These are phyloP conservation scores for Liquidambar formosana DNA, from an alignment of 164 flowering plant genomes.

Conservation along the genomic window DNA sequence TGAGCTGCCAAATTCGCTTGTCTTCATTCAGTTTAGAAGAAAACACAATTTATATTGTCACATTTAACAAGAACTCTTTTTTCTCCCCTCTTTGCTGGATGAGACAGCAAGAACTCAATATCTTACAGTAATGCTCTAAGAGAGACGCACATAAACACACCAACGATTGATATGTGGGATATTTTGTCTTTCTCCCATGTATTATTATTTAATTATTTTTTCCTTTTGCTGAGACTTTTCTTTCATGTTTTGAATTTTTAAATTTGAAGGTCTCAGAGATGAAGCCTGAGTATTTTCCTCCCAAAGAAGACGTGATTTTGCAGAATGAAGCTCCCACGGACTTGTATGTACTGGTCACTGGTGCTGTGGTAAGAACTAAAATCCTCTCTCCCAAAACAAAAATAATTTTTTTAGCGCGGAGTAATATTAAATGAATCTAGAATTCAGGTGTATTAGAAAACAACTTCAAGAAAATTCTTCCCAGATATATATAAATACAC, in stretches of 20 bases:
- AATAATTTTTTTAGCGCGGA: no score
- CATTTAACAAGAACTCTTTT: no score
- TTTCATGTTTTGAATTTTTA: neutral
- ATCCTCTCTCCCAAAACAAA: neutral
- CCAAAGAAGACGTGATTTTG: slow-evolving; percentile 59
- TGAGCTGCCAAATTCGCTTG: neutral
- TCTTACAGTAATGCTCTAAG: neutral
- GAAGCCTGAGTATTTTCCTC: slow-evolving; percentile 66
- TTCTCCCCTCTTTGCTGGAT: neutral
- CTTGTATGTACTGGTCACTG: slow-evolving; percentile 53
- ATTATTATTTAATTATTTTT: no score
- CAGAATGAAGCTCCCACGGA: slow-evolving; percentile 79
- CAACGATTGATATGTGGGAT: no score
- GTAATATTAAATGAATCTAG: neutral
- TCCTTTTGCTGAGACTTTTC: neutral
- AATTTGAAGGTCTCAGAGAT: slow-evolving; percentile 55
- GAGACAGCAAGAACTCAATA: neutral
- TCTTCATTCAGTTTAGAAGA: no score
- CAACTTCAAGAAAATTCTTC: no score
- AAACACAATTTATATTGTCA: neutral
- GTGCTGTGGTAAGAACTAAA: slow-evolving; percentile 45
- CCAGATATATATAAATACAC: no score
- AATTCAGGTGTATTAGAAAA: neutral
- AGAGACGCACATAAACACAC: neutral
- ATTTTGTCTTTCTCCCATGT: no score